Percentiles rank a stretch among this genome's conserved stretches.
Conservation (phyloP, 2,329 filamentous ascomycete genomes). For the Stemphylium beticola region DNA sequence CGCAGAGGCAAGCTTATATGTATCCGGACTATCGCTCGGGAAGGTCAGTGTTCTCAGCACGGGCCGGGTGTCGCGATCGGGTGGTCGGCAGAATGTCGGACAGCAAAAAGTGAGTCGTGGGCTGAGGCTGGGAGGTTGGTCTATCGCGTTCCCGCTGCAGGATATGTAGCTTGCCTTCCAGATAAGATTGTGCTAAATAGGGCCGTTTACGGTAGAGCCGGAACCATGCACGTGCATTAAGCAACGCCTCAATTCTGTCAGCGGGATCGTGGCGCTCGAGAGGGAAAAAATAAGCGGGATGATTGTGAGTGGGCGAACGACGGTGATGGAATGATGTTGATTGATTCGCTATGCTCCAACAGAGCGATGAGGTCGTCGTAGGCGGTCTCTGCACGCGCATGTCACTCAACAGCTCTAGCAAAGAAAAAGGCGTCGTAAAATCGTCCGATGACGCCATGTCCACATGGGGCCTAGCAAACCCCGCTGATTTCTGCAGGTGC, state of each 20-base stretch:
- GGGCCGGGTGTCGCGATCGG: slow-evolving; percentile 4
- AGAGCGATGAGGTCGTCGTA: not conserved
- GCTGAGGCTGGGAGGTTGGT: slow-evolving; percentile 14
- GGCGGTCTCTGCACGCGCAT: not conserved
- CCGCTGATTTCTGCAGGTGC: slow-evolving; percentile 12
- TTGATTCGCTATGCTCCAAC: not conserved
- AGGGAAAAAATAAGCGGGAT: not conserved
- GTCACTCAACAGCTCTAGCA: not conserved
- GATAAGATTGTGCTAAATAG: slow-evolving; percentile 35
- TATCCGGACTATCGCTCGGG: slow-evolving; percentile 3
- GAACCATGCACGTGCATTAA: slow-evolving; percentile 28
- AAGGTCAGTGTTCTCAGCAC: not conserved
- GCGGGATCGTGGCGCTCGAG: not conserved
- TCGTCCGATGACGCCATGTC: slow-evolving; percentile 19
- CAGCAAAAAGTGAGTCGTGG: slow-evolving; percentile 1
- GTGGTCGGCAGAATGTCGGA: slow-evolving; percentile 19
- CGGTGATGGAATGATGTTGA: not conserved
- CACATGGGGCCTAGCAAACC: slow-evolving; percentile 15
- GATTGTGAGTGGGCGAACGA: not conserved
- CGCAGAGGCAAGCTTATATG: slow-evolving; percentile 12
- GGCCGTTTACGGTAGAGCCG: slow-evolving; percentile 31
- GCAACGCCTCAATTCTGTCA: not conserved
- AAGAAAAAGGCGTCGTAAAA: slow-evolving; percentile 16
- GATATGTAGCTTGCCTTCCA: slow-evolving; percentile 36
- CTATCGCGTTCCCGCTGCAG: slow-evolving; percentile 28